Percentiles rank a stretch among this genome's conserved stretches.
phyloP scores from a whole-genome alignment of 176 grass and related monocot genomes.

The Aegilops sharonensis region DNA sequence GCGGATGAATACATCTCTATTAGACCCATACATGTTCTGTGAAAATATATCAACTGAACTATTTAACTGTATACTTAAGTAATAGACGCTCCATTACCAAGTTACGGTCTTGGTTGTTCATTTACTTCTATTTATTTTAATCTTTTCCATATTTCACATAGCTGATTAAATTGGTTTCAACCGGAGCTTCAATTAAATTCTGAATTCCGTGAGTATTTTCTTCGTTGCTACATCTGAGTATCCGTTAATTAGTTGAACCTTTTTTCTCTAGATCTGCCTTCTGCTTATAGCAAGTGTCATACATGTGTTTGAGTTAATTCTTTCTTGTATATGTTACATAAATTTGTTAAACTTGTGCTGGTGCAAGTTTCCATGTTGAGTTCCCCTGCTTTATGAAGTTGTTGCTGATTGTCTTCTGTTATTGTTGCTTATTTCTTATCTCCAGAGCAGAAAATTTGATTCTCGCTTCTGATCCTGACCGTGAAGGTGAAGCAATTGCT shows the following conservation, averaged over 20 bases:
- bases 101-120: background rate
- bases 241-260: background rate
- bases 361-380: background rate
- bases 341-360: background rate
- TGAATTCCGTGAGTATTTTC: conserved; percentile 23
- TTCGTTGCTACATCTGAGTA: background rate
- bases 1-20: background rate
- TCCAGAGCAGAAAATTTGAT: conserved; percentile 87
- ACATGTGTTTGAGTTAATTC: conserved; percentile 10
- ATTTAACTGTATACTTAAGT: background rate
- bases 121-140: conserved; percentile 12
- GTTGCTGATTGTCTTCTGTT: conserved; percentile 15
- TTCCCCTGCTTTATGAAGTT: conserved; percentile 13
- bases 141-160: background rate
- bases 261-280: conserved; percentile 7
- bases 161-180: background rate
- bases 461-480: conserved; percentile 96
- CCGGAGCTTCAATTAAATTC: conserved; percentile 3
- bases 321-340: background rate
- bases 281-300: conserved; percentile 13
- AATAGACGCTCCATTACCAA: conserved; percentile 8
- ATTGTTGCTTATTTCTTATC: background rate
- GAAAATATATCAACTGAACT: conserved; percentile 3
- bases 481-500: conserved; percentile 98
- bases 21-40: background rate